Percentiles rank a stretch among this genome's conserved stretches.
Evolutionary conservation across 169 alveolate genomes (phyloP).

Genomic region (Cystoisospora suis): DNA sequence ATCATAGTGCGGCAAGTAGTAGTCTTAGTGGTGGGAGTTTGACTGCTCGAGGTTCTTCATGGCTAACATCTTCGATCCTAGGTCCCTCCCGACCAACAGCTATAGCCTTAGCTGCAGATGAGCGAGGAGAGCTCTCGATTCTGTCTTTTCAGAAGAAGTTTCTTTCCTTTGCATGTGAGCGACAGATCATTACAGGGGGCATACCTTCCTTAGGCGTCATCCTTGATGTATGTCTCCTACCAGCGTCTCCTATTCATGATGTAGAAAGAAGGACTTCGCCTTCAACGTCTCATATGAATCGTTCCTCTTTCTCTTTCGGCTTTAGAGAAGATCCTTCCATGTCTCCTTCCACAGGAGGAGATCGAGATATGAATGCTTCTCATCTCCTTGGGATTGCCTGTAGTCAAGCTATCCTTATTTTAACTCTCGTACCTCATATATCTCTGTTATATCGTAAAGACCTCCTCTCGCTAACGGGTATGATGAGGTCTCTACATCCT

Average conservation of each 20-base stretch:
- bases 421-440: not conserved
- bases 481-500: no score
- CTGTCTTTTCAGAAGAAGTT: not conserved
- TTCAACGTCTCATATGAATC: no score
- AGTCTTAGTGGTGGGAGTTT: no score
- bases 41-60: no score
- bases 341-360: no score
- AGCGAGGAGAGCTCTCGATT: slow-evolving; percentile 7
- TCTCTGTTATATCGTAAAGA: not conserved
- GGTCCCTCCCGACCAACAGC: no score
- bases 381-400: not conserved
- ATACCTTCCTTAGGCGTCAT: not conserved
- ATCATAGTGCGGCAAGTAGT: no score
- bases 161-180: not conserved
- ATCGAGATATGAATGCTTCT: no score
- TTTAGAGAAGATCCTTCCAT: no score
- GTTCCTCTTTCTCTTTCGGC: not conserved
- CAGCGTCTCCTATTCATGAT: not conserved
- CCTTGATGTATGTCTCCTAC: not conserved
- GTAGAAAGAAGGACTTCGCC: no score
- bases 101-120: slow-evolving; percentile 17
- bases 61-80: no score
- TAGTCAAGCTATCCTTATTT: not conserved
- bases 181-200: not conserved
- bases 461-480: not conserved